Evolutionary conservation across 176 grass and related monocot genomes (phyloP).

Genomic region (Saccharum officinarum): DNA sequence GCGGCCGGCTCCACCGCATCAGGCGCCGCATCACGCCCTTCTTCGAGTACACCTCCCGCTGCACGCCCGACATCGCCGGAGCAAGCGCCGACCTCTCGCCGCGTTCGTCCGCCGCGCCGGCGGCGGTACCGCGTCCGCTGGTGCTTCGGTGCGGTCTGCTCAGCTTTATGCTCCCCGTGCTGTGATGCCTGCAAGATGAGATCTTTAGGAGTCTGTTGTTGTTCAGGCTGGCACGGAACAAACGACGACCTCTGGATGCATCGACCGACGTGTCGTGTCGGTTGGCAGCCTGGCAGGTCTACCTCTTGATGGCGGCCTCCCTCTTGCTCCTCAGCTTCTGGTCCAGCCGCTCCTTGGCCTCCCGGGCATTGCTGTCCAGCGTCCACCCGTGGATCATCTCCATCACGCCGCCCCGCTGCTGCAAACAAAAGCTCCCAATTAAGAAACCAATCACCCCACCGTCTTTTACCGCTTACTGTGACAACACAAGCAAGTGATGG

Average conservation of each 20-base stretch:
- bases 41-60: constrained; percentile 74
- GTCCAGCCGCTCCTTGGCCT: constrained; percentile 91
- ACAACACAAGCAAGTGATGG: not conserved
- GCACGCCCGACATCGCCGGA: constrained; percentile 22
- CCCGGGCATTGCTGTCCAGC: constrained; percentile 68
- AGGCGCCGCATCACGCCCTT: constrained; percentile 58
- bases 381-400: constrained; percentile 53
- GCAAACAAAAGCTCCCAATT: not conserved
- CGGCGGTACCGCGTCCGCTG: not conserved
- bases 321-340: constrained; percentile 58
- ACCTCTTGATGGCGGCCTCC: constrained; percentile 52
- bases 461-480: no score
- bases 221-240: not conserved
- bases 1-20: constrained; percentile 77
- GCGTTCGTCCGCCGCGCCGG: not conserved
- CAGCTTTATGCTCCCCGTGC: constrained; percentile 57
- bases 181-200: constrained; percentile 54
- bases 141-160: constrained; percentile 6
- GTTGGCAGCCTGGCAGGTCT: not conserved
- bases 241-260: not conserved
- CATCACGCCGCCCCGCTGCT: constrained; percentile 55
- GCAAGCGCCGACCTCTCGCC: not conserved
- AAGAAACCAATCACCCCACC: not conserved
- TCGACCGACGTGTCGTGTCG: not conserved
- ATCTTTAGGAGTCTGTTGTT: not conserved